Percentiles rank a stretch among this genome's conserved stretches.
These are phyloP conservation scores for Leccinum subtestaceum DNA, from an alignment of 768 basidiomycete species.

Conservation along the genomic window DNA sequence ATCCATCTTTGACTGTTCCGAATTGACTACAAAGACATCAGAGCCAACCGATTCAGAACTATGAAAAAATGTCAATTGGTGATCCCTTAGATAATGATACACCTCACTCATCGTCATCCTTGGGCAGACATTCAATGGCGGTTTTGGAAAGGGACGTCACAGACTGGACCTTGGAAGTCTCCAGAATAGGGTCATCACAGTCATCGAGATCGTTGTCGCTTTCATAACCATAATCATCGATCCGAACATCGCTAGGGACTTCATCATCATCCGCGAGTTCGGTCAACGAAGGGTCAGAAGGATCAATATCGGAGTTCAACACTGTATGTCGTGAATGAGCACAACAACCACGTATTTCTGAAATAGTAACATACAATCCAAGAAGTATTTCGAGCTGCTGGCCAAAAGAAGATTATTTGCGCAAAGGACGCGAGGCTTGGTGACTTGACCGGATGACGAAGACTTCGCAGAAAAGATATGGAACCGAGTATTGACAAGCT, in stretches of 20 bases:
- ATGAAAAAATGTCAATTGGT: background rate
- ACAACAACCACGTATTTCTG: background rate
- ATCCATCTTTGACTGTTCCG: conserved; percentile 6
- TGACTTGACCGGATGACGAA: conserved; percentile 4
- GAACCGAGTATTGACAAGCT: conserved; percentile 30
- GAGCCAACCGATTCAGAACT: conserved; percentile 19
- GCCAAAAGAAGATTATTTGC: conserved; percentile 30
- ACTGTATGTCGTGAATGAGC: background rate
- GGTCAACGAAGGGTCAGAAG: conserved; percentile 5
- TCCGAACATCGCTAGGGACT: conserved; percentile 2
- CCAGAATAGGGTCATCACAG: background rate
- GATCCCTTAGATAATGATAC: background rate
- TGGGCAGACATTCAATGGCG: background rate
- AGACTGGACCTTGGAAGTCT: background rate
- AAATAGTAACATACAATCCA: conserved; percentile 14
- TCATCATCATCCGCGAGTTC: conserved; percentile 12
- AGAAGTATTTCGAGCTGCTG: conserved; percentile 27
- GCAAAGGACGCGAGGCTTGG: conserved; percentile 23
- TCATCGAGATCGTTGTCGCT: conserved; percentile 36
- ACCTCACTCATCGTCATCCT: conserved; percentile 11
- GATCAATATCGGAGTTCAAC: conserved; percentile 9
- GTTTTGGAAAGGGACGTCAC: background rate
- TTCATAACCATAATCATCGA: conserved; percentile 29
- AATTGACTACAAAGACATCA: conserved; percentile 19
- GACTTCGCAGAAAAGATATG: conserved; percentile 26